These are phyloP conservation scores for Rhodomyrtus psidioides DNA, from an alignment of 441 rosid species.

Conservation along the genomic window DNA sequence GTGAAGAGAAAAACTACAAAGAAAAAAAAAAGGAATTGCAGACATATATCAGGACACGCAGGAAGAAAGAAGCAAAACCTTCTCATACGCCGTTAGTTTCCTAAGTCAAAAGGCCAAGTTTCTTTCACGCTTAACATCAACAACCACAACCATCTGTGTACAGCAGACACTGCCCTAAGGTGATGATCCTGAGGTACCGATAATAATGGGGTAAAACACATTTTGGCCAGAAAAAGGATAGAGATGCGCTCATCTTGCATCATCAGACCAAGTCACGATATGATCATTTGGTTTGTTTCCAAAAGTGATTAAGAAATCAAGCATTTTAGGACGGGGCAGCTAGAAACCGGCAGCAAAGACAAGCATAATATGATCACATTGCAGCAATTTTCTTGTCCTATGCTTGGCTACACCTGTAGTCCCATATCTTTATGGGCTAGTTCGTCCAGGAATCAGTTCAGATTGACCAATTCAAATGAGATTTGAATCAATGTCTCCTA, in stretches of 20 bases:
- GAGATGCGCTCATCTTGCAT: background rate
- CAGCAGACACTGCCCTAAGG: background rate
- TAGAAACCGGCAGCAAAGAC: background rate
- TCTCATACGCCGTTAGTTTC: background rate
- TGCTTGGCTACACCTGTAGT: background rate
- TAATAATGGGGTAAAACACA: background rate
- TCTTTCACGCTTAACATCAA: background rate
- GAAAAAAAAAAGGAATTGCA: background rate
- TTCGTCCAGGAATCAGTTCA: background rate
- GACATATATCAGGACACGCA: background rate
- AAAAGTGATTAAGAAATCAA: background rate
- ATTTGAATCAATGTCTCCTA: background rate
- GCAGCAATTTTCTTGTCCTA: background rate
- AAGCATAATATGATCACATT: background rate
- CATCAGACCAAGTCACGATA: background rate
- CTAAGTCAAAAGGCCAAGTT: background rate
- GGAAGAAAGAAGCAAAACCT: background rate
- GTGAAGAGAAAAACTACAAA: background rate
- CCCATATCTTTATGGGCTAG: background rate
- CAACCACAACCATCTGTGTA: background rate
- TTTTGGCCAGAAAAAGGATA: background rate
- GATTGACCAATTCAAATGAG: background rate
- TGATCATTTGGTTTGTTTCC: background rate
- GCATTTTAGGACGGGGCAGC: background rate
- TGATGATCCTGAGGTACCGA: background rate